Base-by-base conservation (phyloP, 2,329 filamentous ascomycete species). In the Trichoderma endophyticum region DNA sequence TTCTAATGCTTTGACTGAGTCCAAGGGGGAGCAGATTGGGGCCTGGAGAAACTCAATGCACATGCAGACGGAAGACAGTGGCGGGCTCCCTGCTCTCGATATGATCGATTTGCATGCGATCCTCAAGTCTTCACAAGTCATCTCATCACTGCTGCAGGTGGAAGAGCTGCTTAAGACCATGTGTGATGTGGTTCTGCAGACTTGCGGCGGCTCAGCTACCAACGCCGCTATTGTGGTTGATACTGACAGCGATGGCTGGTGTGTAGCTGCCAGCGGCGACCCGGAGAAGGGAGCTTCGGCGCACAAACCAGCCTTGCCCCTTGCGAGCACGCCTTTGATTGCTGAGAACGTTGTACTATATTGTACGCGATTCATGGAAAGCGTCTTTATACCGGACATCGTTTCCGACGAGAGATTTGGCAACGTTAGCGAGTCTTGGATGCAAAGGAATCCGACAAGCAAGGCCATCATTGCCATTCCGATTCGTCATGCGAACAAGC, bases 31-130 rank as follows among this genome's bases (percentile, higher is more conserved):
- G 67, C 84, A 87, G 48, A 88, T 90, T 78, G 87, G 87, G 56
- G 87, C 86, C n/a, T 91, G 89, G 89, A 85, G 88, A 75, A 88
- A 88, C 18, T 86, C 87, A 12, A 89, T 89, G 82, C 82, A 86
- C 65, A 78, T 83, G 61, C 85, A 87, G 72, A 81, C 86, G 6
- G 88, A 89, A 74, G 84, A 87, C 24, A 88, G 87, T 3, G 88
- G 84, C 43, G 90, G 91, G 12, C 84, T 94, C 72, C 91, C 92
- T 54, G 90, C 92, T 32, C 86, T 95, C 68, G 93, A 95, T 81
- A 94, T 95, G 90, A 90, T 95, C 77, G 93, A 95, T 79, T 81
- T 95, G 73, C 91, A 93, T 56, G 91, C 91, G 28, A 95, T 95
- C 72, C 84, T 95, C 15, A 90, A 93, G 76, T 93, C 91, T 3